phyloP scores from a whole-genome alignment of 768 basidiomycete species.

The Suillus alpinus region DNA sequence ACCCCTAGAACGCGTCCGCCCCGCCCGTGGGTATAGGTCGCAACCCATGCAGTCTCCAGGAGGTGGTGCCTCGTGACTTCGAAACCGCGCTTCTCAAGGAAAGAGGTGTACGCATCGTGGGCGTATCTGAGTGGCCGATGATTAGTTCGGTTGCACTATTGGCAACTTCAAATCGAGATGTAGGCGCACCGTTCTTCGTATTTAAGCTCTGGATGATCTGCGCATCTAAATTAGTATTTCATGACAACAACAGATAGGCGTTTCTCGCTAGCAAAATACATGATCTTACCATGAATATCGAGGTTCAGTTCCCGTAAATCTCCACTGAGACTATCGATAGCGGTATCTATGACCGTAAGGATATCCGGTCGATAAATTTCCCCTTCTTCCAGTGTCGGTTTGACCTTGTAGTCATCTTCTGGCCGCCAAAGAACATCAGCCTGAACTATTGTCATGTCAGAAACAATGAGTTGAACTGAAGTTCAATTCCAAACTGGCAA shows the following conservation, averaged over 20 bases:
- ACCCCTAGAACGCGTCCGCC: conserved; percentile 73
- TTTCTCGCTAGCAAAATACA: background rate
- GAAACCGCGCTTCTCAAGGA: conserved; percentile 67
- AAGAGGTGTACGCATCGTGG: conserved; percentile 66
- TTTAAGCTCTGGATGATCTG: conserved; percentile 65
- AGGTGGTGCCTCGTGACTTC: conserved; percentile 57
- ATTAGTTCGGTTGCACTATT: background rate
- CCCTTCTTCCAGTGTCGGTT: conserved; percentile 14
- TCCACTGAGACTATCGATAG: conserved; percentile 43
- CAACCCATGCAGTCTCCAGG: conserved; percentile 75
- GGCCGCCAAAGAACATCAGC: conserved; percentile 38
- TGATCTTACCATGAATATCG: conserved; percentile 58
- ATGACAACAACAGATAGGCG: background rate
- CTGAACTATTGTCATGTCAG: background rate
- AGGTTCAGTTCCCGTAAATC: conserved; percentile 59
- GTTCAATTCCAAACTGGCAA: background rate
- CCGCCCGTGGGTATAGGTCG: conserved; percentile 58
- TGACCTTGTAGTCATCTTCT: conserved; percentile 14
- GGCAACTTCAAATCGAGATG: background rate
- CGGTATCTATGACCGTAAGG: conserved; percentile 50
- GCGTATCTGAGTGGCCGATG: conserved; percentile 46
- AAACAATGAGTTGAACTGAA: background rate
- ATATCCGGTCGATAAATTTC: conserved; percentile 49
- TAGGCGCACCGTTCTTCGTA: conserved; percentile 56
- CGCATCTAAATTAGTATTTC: background rate